Conservation (phyloP, 106 monocot genomes). For the Narthecium ossifragum region DNA sequence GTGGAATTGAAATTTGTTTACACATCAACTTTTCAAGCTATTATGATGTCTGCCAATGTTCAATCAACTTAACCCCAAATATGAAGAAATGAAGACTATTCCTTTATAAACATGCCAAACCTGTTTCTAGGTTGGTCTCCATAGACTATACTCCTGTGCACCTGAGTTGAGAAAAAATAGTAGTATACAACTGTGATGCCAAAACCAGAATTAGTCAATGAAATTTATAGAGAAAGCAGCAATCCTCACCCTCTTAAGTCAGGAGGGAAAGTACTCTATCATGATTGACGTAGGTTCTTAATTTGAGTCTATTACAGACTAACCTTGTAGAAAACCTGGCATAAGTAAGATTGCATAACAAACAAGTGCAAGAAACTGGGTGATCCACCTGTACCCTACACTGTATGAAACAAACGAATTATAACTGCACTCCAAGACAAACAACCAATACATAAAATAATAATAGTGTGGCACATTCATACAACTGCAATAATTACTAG, state of each 20-base stretch:
- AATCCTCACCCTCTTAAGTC: no score
- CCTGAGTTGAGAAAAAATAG: conserved; percentile 83
- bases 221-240: no score
- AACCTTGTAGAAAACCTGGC: conserved; percentile 98
- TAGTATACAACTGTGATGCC: conserved; percentile 78
- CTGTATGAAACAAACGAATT: conserved; percentile 37
- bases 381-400: conserved; percentile 93
- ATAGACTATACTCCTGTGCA: conserved; percentile 78
- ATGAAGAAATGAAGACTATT: not conserved
- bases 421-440: no score
- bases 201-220: conserved; percentile 11
- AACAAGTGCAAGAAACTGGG: conserved; percentile 76
- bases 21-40: not conserved
- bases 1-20: conserved; percentile 17
- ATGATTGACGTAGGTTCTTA: no score
- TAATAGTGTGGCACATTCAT: no score
- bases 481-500: no score
- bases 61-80: not conserved
- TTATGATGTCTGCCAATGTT: no score
- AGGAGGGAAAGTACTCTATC: no score
- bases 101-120: no score
- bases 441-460: no score
- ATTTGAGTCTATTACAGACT: no score
- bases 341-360: conserved; percentile 85
- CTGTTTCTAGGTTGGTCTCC: conserved; percentile 92